Conservation (phyloP, 164 flowering plant genomes). For the Pachysandra terminalis region DNA sequence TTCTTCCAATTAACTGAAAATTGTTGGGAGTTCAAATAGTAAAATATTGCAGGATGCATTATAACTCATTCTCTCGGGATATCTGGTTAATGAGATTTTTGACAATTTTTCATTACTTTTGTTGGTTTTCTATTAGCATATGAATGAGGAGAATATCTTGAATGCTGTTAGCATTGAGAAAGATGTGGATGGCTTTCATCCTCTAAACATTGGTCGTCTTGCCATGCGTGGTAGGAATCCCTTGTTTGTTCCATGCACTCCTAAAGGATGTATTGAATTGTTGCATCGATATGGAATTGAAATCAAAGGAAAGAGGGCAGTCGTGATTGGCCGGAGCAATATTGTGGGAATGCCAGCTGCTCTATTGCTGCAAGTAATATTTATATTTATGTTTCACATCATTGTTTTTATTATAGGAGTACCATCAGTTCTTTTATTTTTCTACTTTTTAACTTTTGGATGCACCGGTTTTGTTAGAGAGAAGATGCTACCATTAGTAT, state of each 20-base stretch:
- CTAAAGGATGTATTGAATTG: conserved; percentile 91
- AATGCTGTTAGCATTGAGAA: conserved; percentile 80
- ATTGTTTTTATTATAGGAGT: no score
- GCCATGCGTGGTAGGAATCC: conserved; percentile 94
- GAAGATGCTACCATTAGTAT: conserved; percentile 92
- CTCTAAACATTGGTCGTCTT: conserved; percentile 81
- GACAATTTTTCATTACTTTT: not conserved
- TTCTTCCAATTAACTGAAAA: no score
- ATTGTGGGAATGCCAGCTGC: conserved; percentile 97
- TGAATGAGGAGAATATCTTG: conserved; percentile 66
- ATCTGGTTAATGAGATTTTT: not conserved
- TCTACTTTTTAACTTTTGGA: not conserved
- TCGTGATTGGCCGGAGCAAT: conserved; percentile 94
- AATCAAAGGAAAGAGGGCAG: conserved; percentile 91
- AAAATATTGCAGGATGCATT: no score
- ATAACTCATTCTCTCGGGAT: not conserved
- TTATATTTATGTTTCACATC: no score
- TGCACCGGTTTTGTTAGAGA: conserved; percentile 44
- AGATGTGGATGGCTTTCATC: conserved; percentile 97
- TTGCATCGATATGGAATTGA: conserved; percentile 60
- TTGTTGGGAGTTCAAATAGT: no score
- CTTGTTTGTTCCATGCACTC: conserved; percentile 90
- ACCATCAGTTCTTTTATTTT: not conserved
- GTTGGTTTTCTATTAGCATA: conserved; percentile 43
- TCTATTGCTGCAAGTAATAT: conserved; percentile 66